These are phyloP conservation scores for Cystobasidium sp. DNA, from an alignment of 1,284 basidiomycete genomes.

Conservation along the genomic window DNA sequence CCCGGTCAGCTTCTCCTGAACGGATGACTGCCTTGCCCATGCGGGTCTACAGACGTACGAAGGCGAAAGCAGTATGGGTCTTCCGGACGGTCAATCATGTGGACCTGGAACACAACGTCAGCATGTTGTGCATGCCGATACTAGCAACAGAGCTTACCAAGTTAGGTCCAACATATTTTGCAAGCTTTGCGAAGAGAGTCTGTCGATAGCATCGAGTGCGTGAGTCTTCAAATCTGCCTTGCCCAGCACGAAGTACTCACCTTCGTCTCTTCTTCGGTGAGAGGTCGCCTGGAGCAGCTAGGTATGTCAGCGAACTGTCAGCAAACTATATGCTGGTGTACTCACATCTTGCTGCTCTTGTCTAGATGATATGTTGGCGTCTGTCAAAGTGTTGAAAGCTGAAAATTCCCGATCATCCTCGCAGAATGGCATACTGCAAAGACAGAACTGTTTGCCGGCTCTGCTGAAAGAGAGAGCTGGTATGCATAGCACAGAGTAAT, in stretches of 20 bases:
- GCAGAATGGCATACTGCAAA: too few relatives aligned
- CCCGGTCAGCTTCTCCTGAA: slow-evolving; percentile 54
- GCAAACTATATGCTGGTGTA: not conserved
- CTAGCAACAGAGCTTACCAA: slow-evolving; percentile 66
- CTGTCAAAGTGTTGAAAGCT: not conserved
- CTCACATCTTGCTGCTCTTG: slow-evolving; percentile 27
- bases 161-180: slow-evolving; percentile 91
- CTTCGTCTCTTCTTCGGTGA: slow-evolving; percentile 57
- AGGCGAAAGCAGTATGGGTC: slow-evolving; percentile 88
- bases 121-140: slow-evolving; percentile 44
- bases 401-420: slow-evolving; percentile 18
- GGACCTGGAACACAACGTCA: slow-evolving; percentile 44
- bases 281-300: slow-evolving; percentile 54
- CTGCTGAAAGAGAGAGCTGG: too few relatives aligned
- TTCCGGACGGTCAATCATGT: slow-evolving; percentile 82
- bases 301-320: not conserved
- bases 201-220: slow-evolving; percentile 60
- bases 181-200: slow-evolving; percentile 83
- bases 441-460: too few relatives aligned
- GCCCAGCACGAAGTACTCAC: slow-evolving; percentile 12
- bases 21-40: not conserved
- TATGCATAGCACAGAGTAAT: too few relatives aligned
- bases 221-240: slow-evolving; percentile 1
- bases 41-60: slow-evolving; percentile 54
- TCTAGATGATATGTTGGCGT: not conserved